Base-by-base conservation (phyloP, 2,329 filamentous ascomycete genomes). In the Emergomyces orientalis region DNA sequence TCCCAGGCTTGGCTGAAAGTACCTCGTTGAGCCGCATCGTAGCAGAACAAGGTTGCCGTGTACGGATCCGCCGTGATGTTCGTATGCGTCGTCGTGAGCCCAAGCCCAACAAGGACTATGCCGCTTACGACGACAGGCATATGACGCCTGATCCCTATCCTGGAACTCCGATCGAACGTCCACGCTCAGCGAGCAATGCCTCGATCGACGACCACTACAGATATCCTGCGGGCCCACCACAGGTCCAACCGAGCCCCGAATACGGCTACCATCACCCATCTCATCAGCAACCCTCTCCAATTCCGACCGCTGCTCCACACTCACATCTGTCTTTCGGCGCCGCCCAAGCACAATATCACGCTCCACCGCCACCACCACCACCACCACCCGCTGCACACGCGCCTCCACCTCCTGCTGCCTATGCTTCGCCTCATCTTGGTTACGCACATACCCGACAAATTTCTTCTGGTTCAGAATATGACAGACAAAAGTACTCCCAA, bases 41-140 rank as follows among this genome's bases (percentile, higher is more conserved):
- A 52, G 92, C 93, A 22, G 93, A 99, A 75, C 94, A 99, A 77
- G 94, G 94, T 63, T 97, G 94, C 75, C 90, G 93, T 68, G 94
- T 99, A 34, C 88, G 94, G 55, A 99, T 99, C 71, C 86, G 94
- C 63, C 89, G 94, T 66, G 94, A 97, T 77, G 90, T 96, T 7
- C 87, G 91, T 63, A 95, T 96, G 89, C 87, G 91, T 76, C 88
- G 90, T 71, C 86, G 91, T 45, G 89, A 91, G 64, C 83, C 83
- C 65, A 92, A 93, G 77, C 78, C 81, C 13, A 79, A 79, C 58
- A 84, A 85, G 67, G 85, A 88, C 27, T 88, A 87, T 71, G 56
- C 39, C 19, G 83, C 84, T 7, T 87, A 84, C 64, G 81, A 84
- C 14, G 77, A 82, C 66, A 77, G 80, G 67, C 82, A 78, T 58